Percentiles rank a stretch among this genome's conserved stretches.
These are phyloP conservation scores for Lactuca saligna DNA, from an alignment of 129 eudicot species.

Conservation along the genomic window DNA sequence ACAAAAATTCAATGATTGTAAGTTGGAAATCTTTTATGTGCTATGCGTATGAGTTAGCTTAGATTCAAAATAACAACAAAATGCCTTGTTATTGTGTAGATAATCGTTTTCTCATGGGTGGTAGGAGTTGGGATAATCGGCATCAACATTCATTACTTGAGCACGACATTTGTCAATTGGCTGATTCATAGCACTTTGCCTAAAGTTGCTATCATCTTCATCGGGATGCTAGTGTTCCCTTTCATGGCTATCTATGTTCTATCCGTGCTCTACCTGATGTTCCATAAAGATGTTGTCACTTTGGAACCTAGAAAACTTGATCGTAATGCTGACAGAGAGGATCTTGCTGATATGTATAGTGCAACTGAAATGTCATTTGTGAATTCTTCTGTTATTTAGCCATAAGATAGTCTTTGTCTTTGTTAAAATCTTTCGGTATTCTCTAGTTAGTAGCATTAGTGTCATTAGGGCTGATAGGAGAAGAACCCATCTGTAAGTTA, in stretches of 20 bases:
- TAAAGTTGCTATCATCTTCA: constrained; percentile 65
- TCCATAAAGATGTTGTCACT: no score
- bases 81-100: constrained; percentile 29
- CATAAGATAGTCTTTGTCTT: no score
- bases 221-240: constrained; percentile 74
- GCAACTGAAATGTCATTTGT: no score
- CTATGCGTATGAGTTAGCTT: neutral
- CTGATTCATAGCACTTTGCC: constrained; percentile 61
- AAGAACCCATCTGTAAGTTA: no score
- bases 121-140: constrained; percentile 79
- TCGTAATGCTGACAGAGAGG: no score
- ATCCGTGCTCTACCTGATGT: no score
- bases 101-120: constrained; percentile 69
- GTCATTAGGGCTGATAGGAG: no score
- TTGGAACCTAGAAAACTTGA: no score
- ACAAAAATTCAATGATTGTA: constrained; percentile 58
- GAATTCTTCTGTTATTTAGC: no score
- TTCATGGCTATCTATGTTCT: constrained; percentile 24
- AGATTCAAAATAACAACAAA: neutral
- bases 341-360: no score
- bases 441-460: no score
- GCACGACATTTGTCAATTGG: constrained; percentile 71
- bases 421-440: no score
- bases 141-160: constrained; percentile 78
- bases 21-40: constrained; percentile 17